Base-by-base conservation (phyloP, 306 rosid species). In the Phaseolus lunatus region DNA sequence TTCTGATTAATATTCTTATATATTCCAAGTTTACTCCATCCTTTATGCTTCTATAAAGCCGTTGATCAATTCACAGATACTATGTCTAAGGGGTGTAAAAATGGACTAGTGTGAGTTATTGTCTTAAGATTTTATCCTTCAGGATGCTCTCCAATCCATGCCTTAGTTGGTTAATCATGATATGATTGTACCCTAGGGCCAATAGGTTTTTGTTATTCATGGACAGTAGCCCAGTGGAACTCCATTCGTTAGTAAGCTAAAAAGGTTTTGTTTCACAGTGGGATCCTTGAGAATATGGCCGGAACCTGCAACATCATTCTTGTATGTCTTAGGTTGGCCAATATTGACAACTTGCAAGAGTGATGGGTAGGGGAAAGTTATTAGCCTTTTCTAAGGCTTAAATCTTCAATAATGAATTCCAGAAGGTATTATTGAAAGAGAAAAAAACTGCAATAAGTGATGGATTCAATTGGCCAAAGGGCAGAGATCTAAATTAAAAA, bases 11-110 rank as follows among this genome's bases (percentile, higher is more conserved):
- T 81, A 45, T 33, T 68, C 57, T 84, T 56, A 48, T 54, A 15
- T 16, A 59, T 45, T 78, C 52, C 44, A 18, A 35, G 52, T 54
- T 72, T 56, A 72, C 77, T 78, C 76, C 23, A 56, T 31, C 45
- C 61, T 19, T 54, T n/a, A 19, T 76, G 29, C 53, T 49, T 63
- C 58, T 78, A 29, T 29, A 62, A 27, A 67, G 65, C 76, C 20
- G 35, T 56, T 48, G 41, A 14, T 45, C 37, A 48, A 20, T 72
- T 41, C 67, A 49, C 13, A 33, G 59, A 47, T 76, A 18, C 33
- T 66, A 35, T 69, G 44, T 72, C 58, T 70, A 39, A 64, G 12
- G 44, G 10, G 63, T 27, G 58, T 72, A 56, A 29, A n/a, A 39
- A 37, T 64, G 26, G 26, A 53, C 24, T 49, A 70, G 33, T 67